Evolutionary conservation across 2,329 filamentous ascomycete species (phyloP), one percentile per base, ranked within the genome.

Genomic region (Thielaviopsis populi): DNA sequence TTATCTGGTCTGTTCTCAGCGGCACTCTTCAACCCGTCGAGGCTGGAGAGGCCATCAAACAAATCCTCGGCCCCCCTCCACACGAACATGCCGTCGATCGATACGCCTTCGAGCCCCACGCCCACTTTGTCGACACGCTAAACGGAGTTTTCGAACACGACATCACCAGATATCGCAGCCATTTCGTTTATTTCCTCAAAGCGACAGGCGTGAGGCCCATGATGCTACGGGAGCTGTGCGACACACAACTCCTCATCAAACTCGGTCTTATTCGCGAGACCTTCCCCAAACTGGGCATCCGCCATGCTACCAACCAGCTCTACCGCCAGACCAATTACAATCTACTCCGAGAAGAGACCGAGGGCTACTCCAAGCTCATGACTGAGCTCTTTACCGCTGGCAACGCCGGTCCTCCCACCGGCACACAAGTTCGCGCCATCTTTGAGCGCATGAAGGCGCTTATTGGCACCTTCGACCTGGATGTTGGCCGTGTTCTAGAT

Each of bases 261-360:
- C 76, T 96, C 15, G 87, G 88, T 10, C 78, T 99, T 53, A 89
- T 96, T 59, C 83, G 91, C 60, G 84, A 87, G n/a, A 92, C 86
- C 5, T 99, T 97, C 73, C 79, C 82, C 65, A 86, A 86, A 68
- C 84, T 94, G 71, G 87, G 87, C 17, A 91, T 96, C 68, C 86
- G 92, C 63, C 91, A 95, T 71, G 88, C 91, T 59, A 99, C 94
- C 7, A 95, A 96, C 69, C 79, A 94, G 3, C 81, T 99, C 0
- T 99, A 99, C 73, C 87, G 91, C 66, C 94, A 97, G 74, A 90
- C 92, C 15, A 97, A 96, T 73, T 97, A 96, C 78, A 99, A 99
- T 70, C 77, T 99, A 7, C 78, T 99, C 22, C 86, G 94, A 54
- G 94, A 99, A 75, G 94, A 99, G 74, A 90, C 90, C 0, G 94